Evolutionary conservation across 345 rosid genomes (phyloP), one percentile per base, ranked within the genome.

Genomic region (Gossypium ekmanianum): DNA sequence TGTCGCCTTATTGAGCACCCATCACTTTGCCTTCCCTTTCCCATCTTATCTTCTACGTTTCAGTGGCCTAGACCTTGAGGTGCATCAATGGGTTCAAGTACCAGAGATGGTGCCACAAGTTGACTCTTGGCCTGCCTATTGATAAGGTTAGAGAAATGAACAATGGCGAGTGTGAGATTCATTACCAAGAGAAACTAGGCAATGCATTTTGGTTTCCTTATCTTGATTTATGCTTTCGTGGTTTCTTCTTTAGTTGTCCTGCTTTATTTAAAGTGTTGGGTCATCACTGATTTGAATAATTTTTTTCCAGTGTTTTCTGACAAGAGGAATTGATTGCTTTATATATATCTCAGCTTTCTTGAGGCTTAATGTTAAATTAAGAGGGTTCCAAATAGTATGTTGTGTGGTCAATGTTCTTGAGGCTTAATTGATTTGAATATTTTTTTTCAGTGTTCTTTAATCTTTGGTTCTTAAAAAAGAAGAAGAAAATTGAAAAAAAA

Each of bases 161-260:
- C 0, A 81, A 78, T 2, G 83, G 89, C 1, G 92, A 83, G 76
- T 80, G 24, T 16, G 87, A 1, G 85, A 82, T 92, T 61, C 97
- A 92, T 74, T 94, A 94, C 76, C 98, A 90, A 91, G 92, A 93
- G 98, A 80, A 92, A 89, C 63, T 95, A 98, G 99, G 99, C 96
- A 55, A 75, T 93, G 47, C 94, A 93, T 77, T 95, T 95, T 71
- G 97, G 90, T 5, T 93, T 93, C 89, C 83, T 93, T 88, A 85
- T 95, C 81, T 87, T 93, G 57, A 85, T 90, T 76, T 95, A 88
- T 66, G 91, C 81, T 16, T 88, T 89, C 81, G 90, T 90, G 99
- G 84, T 93, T 66, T 90, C 99, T 27, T 82, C 88, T 62, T 91
- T 91, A 48, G 98, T 89, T 50, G 97, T 90, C 7, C 20, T 93